Conservation (phyloP, 2,329 filamentous ascomycete species). For the Aspergillus sp. region DNA sequence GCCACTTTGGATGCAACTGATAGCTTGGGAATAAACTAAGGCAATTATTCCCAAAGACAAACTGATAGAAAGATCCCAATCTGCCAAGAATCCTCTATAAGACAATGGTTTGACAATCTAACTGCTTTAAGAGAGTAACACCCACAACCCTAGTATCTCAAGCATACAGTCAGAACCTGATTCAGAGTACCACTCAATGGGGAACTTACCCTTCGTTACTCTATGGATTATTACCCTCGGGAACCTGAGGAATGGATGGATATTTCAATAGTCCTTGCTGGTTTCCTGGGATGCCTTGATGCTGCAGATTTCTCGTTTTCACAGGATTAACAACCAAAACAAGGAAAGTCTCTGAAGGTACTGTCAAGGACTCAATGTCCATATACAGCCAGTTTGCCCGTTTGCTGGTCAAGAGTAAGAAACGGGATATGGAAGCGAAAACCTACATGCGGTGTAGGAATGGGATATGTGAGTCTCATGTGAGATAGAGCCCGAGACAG, state of each 20-base stretch:
- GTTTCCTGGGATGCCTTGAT: neutral
- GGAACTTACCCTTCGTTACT: neutral
- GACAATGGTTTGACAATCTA: too few relatives aligned
- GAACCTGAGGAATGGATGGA: neutral
- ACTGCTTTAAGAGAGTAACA: too few relatives aligned
- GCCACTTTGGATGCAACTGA: too few relatives aligned
- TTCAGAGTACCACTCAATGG: neutral
- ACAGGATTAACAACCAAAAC: neutral
- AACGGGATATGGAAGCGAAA: too few relatives aligned
- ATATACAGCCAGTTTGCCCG: neutral
- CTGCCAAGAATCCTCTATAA: too few relatives aligned
- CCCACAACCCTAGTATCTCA: neutral
- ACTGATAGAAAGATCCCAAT: too few relatives aligned
- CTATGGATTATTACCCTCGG: neutral
- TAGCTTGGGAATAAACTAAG: too few relatives aligned
- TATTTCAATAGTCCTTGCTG: neutral
- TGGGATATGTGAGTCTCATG: too few relatives aligned
- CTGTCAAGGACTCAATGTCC: neutral
- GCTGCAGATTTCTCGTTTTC: neutral
- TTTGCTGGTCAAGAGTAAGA: neutral
- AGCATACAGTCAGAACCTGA: neutral
- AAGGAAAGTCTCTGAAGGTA: neutral
- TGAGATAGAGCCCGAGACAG: too few relatives aligned
- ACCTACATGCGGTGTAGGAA: too few relatives aligned
- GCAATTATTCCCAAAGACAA: too few relatives aligned